These are phyloP conservation scores for Kipferlia bialata DNA, from an alignment of 78 protist genomes.

Conservation along the genomic window DNA sequence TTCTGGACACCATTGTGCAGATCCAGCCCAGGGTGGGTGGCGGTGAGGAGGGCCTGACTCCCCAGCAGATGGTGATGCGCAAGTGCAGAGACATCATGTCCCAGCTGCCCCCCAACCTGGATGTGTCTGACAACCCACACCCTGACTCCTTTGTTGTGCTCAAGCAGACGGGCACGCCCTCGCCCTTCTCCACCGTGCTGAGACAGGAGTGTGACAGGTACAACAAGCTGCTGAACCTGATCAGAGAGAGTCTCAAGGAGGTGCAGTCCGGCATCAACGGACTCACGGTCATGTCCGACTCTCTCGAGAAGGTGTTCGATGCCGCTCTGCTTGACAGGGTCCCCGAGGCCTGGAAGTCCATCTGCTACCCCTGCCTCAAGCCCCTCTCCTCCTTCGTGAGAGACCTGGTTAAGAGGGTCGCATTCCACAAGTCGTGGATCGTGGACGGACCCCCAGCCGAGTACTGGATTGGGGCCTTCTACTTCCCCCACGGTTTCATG, in stretches of 20 bases:
- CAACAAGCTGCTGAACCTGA: conserved; percentile 33
- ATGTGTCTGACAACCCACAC: background rate
- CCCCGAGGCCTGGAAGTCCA: conserved; percentile 29
- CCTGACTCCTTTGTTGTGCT: background rate
- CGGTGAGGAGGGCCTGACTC: background rate
- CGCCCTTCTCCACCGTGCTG: conserved; percentile 31
- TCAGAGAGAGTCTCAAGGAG: conserved; percentile 21
- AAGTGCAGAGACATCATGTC: background rate
- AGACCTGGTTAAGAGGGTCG: conserved; percentile 37
- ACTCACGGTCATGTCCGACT: conserved; percentile 47
- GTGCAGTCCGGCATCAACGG: conserved; percentile 44
- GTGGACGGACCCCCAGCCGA: conserved; percentile 26
- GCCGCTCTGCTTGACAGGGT: conserved; percentile 24
- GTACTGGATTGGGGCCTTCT: conserved; percentile 47
- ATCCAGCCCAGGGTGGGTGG: conserved; percentile 43
- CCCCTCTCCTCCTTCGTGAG: conserved; percentile 41
- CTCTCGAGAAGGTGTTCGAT: conserved; percentile 11
- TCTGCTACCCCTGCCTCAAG: conserved; percentile 41
- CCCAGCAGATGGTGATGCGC: background rate
- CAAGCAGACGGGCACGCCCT: background rate
- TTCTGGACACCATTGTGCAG: conserved; percentile 46
- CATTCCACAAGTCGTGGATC: conserved; percentile 38
- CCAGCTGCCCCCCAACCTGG: background rate
- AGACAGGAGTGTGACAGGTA: conserved; percentile 35
- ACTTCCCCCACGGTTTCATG: conserved; percentile 30